Conservation (phyloP, 805 yeast genomes). For the Yarrowia hollandica region DNA sequence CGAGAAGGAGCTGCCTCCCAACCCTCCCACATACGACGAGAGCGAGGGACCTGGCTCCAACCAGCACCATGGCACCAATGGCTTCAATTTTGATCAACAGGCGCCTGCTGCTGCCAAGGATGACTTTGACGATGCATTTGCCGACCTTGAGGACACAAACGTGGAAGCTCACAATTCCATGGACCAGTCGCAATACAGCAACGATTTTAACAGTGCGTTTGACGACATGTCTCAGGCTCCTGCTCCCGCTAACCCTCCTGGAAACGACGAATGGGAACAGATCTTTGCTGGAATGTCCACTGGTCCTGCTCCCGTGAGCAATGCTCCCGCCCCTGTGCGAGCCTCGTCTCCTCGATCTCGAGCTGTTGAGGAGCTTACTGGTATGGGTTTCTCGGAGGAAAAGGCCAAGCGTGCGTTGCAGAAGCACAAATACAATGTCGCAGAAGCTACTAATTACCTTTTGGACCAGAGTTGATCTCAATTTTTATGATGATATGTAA, state of each 20-base stretch:
- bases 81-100: conserved; percentile 1
- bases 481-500: conserved; percentile 5
- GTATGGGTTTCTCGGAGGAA: conserved; percentile 80
- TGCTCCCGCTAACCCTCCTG: conserved; percentile 15
- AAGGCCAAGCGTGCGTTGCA: conserved; percentile 70
- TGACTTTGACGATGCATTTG: conserved; percentile 38
- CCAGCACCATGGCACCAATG: background rate
- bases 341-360: conserved; percentile 46
- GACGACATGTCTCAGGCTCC: conserved; percentile 31
- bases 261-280: conserved; percentile 81
- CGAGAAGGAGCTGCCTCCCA: conserved; percentile 27
- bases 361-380: conserved; percentile 74
- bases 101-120: background rate
- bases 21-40: conserved; percentile 22
- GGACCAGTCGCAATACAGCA: background rate
- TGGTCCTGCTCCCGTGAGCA: conserved; percentile 33
- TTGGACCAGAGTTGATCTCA: conserved; percentile 50
- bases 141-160: conserved; percentile 33
- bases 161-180: conserved; percentile 28
- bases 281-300: conserved; percentile 82
- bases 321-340: conserved; percentile 31
- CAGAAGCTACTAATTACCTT: conserved; percentile 82
- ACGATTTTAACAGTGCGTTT: conserved; percentile 34
- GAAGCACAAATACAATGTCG: conserved; percentile 70
- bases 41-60: conserved; percentile 12